Percentiles rank a stretch among this genome's conserved stretches.
These are phyloP conservation scores for Clavispora vitiphila DNA, from an alignment of 805 yeast genomes.

Conservation along the genomic window DNA sequence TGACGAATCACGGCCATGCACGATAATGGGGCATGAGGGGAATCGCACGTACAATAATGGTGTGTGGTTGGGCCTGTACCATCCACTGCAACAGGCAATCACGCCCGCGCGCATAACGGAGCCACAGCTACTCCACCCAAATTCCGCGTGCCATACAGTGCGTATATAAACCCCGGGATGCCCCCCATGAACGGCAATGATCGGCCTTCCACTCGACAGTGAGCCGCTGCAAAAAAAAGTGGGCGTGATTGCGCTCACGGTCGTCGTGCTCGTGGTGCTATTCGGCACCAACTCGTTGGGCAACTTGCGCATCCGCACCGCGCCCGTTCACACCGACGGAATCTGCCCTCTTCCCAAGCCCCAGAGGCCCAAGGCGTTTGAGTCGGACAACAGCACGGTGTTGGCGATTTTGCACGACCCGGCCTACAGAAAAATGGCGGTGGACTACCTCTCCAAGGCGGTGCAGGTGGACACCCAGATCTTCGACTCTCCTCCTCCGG, in stretches of 20 bases:
- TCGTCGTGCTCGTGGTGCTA: constrained; percentile 6
- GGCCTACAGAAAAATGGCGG: constrained; percentile 7
- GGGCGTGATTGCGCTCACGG: constrained; percentile 6
- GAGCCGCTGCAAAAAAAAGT: constrained; percentile 8
- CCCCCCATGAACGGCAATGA: constrained; percentile 5
- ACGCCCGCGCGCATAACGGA: neutral
- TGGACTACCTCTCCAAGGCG: constrained; percentile 10
- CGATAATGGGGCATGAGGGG: no score
- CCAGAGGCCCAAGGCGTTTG: constrained; percentile 21
- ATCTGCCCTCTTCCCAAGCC: constrained; percentile 13
- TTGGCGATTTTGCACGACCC: constrained; percentile 9
- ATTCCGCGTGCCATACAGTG: neutral
- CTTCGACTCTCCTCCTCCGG: constrained; percentile 15
- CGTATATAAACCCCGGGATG: neutral
- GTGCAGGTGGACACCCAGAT: constrained; percentile 15
- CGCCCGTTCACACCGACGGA: constrained; percentile 13
- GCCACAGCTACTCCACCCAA: neutral
- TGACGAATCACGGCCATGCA: no score
- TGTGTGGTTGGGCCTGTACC: no score
- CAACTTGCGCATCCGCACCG: constrained; percentile 14
- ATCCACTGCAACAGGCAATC: no score
- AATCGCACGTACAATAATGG: no score
- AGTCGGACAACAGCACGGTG: constrained; percentile 27
- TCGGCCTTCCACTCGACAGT: constrained; percentile 15
- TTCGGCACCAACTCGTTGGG: constrained; percentile 18